Base-by-base conservation (phyloP, 495 filamentous ascomycete species). In the Neurospora sp. region DNA sequence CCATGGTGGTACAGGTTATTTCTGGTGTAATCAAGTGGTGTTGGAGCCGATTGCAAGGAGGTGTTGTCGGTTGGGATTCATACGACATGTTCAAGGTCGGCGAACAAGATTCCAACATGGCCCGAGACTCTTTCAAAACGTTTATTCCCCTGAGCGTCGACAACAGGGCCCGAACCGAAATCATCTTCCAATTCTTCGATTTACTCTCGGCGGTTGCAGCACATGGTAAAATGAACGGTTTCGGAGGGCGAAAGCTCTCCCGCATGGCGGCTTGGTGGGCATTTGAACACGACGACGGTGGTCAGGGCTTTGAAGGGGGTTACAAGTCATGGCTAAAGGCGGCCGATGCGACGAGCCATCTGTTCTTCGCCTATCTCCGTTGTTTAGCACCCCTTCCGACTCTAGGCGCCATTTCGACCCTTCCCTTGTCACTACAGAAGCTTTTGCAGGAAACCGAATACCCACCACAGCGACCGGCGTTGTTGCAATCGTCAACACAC, bases 211-310 rank as follows among this genome's bases (percentile, higher is more conserved):
- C 96, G 0, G 84, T 89, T 75, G 88, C 88, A 16, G 89, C 89
- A 37, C 92, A 97, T 78, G 93, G 92, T 44, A 98, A 98, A 83
- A 91, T 87, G 14, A 99, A 99, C 83, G 96, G 96, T 10, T 87
- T 98, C 73, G 93, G 94, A 70, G 96, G 96, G 6, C 88, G 96
- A 69, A 98, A 99, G 81, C 86, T 99, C 42, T 98, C 96, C 6
- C 88, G 96, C 73, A 92, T 97, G 84, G 96, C 96, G 39, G 94
- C 95, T 72, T 99, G 96, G 96, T 99, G 96, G 96, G 95, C 96
- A 0, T 99, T 99, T 82, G 96, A 97, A 78, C 92, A 96, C 75
- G 87, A 81, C 14, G 94, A 98, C 77, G 86, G 86, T 11, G 92
- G 91, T 70, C 94, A 90, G 81, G 96, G 96, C n/a, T 99, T 98